Base-by-base conservation (phyloP, 169 alveolate genomes). In the Eimeria maxima region DNA sequence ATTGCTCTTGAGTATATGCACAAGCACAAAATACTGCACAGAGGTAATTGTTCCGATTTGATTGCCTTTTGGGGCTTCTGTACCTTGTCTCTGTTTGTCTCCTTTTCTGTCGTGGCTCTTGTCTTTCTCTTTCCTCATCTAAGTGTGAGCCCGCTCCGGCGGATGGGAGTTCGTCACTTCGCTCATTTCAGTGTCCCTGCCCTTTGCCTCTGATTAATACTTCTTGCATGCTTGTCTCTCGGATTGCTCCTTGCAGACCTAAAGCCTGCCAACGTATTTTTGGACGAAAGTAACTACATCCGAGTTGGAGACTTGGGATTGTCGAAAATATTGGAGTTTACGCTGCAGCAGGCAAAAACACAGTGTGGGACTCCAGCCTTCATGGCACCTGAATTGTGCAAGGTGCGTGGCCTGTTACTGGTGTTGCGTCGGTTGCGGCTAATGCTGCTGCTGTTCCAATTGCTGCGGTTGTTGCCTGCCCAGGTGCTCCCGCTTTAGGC, bases 341-440 rank as follows among this genome's bases (percentile, higher is more conserved):
- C 99, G 3, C 97, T 98, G 47, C 99, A 99, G 89, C 99, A 99
- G 97, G 99, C 99, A 44, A 97, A 97, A 91, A 99, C 99, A 38
- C 97, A 98, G 96, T 99, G 99, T 65, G 99, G 99, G 63, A 99
- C 99, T 4, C 99, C 99, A 0, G 99, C 99, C 98, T 99, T 99
- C 98, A 97, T 99, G 97, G 99, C 99, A 50, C 99, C 99, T 0
- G 99, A 99, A 97, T 98, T 99, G 88, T 99, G 99, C 73, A 95
- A 93, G 94, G 90, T 60, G 18, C 10, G 86, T 33, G 4, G 71
- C 27, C 14, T 44, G 86, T 57, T 42, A 57, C n/a, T 71, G 83
- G 7, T 74, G 27, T 20, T 73, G 83, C n/a, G 29, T 50, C 55
- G 29, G 83, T 8, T 73, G 83, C 83, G 33, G 55, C 83, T 73